Conservation (phyloP, 352 stramenopile species). For the Globisporangium canariense region DNA sequence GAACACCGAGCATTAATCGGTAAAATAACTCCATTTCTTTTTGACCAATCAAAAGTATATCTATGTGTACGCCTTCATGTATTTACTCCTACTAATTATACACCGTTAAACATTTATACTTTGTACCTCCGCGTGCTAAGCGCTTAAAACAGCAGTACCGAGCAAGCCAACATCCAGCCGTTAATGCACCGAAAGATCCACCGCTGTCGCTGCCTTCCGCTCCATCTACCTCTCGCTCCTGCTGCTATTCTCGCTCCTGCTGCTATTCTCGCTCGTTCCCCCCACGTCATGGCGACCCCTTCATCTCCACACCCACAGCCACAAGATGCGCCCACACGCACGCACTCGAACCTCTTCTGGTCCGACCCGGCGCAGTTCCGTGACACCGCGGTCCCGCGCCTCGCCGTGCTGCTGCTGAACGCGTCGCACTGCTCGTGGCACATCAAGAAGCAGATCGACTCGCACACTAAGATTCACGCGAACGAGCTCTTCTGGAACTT, state of each 20-base stretch:
- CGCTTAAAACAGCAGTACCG: not conserved
- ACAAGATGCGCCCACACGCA: conserved; percentile 9
- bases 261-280: not conserved
- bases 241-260: not conserved
- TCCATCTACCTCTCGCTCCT: not conserved
- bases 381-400: conserved; percentile 22
- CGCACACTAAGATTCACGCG: conserved; percentile 23
- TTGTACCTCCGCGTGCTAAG: no score
- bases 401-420: conserved; percentile 71
- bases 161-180: not conserved
- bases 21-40: no score
- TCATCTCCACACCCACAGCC: not conserved
- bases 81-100: no score
- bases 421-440: conserved; percentile 41
- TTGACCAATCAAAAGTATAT: no score
- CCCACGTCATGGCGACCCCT: conserved; percentile 8
- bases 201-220: not conserved
- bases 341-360: conserved; percentile 63
- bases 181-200: conserved; percentile 3
- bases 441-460: conserved; percentile 19
- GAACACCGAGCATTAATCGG: no score
- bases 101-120: no score
- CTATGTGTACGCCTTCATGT: no score
- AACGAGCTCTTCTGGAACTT: conserved; percentile 66
- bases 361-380: conserved; percentile 25